phyloP scores from a whole-genome alignment of 495 filamentous ascomycete species.

The Oidiodendron maius region DNA sequence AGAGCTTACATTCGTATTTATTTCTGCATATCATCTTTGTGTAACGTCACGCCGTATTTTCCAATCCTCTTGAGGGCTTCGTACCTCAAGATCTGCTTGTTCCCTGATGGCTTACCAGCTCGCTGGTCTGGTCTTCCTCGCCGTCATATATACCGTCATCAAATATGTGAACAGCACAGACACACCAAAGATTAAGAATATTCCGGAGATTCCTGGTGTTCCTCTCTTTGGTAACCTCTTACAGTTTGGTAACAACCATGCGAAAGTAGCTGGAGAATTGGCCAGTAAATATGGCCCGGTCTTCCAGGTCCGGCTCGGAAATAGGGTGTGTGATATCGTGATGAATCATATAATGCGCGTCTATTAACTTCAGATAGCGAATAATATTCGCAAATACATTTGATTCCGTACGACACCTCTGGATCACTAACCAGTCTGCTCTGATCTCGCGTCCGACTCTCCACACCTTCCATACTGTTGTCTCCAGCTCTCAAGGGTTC shows the following conservation, averaged over 20 bases:
- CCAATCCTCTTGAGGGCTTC: constrained; percentile 2
- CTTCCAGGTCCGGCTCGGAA: constrained; percentile 62
- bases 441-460: constrained; percentile 64
- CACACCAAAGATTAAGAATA: constrained; percentile 54
- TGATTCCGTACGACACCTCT: constrained; percentile 59
- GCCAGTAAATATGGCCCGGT: constrained; percentile 59
- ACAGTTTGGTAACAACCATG: constrained; percentile 52
- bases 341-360: too few relatives aligned
- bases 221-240: constrained; percentile 60
- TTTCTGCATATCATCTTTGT: too few relatives aligned
- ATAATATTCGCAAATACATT: constrained; percentile 68
- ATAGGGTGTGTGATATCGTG: constrained; percentile 40
- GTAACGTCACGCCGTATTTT: too few relatives aligned
- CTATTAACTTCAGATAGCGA: constrained; percentile 31
- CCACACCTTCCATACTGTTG: constrained; percentile 68
- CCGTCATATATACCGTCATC: constrained; percentile 44
- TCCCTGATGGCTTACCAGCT: constrained; percentile 37
- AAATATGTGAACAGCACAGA: constrained; percentile 52
- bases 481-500: constrained; percentile 63
- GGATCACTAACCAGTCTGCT: constrained; percentile 67
- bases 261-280: constrained; percentile 45
- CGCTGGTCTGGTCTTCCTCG: constrained; percentile 34
- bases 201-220: constrained; percentile 57
- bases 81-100: too few relatives aligned
- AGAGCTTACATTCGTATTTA: too few relatives aligned